Percentiles rank a stretch among this genome's conserved stretches.
Evolutionary conservation across 495 filamentous ascomycete genomes (phyloP).

Genomic region (Wilcoxina mikolae): DNA sequence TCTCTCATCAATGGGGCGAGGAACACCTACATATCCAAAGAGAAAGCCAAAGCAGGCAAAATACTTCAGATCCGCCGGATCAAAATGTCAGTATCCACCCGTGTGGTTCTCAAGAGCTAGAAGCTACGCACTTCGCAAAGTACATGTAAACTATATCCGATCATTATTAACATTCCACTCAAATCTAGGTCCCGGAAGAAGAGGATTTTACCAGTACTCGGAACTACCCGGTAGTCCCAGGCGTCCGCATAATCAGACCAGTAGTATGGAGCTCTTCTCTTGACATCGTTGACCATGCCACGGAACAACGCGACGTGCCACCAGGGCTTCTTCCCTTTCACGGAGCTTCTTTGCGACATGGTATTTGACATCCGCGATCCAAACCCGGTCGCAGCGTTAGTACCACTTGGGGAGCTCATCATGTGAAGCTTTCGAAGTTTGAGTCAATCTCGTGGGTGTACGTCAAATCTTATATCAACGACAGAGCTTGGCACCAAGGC

Average conservation of each 20-base stretch:
- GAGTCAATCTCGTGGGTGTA: too few species aligned
- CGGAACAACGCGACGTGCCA: slow-evolving; percentile 45
- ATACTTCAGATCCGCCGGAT: slow-evolving; percentile 39
- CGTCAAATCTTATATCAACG: too few species aligned
- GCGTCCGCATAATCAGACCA: slow-evolving; percentile 68
- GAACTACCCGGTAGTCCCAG: slow-evolving; percentile 71
- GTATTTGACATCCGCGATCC: too few species aligned
- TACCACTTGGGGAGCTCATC: too few species aligned
- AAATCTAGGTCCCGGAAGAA: neutral
- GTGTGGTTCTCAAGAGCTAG: slow-evolving; percentile 1
- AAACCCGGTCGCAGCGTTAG: too few species aligned
- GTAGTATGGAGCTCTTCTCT: slow-evolving; percentile 58
- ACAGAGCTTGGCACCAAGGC: too few species aligned
- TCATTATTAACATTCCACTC: slow-evolving; percentile 2
- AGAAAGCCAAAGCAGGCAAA: slow-evolving; percentile 68
- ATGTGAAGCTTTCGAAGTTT: too few species aligned
- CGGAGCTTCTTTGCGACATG: too few species aligned
- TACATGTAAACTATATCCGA: slow-evolving; percentile 60
- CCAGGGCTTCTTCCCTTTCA: too few species aligned
- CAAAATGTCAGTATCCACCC: neutral
- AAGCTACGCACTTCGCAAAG: slow-evolving; percentile 58
- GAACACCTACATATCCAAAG: slow-evolving; percentile 55
- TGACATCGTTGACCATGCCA: slow-evolving; percentile 65
- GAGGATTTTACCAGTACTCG: slow-evolving; percentile 39
- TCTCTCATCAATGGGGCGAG: neutral